Evolutionary conservation across 2,329 filamentous ascomycete genomes (phyloP), one percentile per base, ranked within the genome.

Genomic region (Hymenoscyphus occultus): DNA sequence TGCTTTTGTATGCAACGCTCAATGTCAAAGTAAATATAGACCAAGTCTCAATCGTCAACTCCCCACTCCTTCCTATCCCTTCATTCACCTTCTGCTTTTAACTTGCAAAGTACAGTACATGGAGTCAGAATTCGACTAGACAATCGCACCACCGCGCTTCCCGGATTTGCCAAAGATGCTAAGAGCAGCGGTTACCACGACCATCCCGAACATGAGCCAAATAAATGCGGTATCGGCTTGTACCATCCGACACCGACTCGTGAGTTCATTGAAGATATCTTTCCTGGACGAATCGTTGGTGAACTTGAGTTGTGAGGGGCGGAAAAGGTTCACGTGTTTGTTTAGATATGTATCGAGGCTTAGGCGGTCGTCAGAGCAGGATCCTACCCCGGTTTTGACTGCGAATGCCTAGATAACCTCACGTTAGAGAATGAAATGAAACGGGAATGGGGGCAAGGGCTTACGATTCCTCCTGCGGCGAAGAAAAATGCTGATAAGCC

Each of bases 391-490:
- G 31, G 68, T 59, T 39, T 68, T 65, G 10, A 61, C 64, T 5
- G 72, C 70, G 39, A 70, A 74, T 32, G 73, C 71, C 73, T 74
- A n/a, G 12, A 45, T 14, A 10, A 7, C 19, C 16, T 3, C 39
- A 14, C 19, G 35, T 62, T 63, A 65, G 60, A 58, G 16, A 56
- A 48, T 32, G n/a, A 39, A 22, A 32, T 14, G 32, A n/a, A 22
- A 19, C n/a, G 35, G 45, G 13, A 19, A 45, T 12, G 32, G 5
- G 16, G 39, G 31, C 14, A n/a, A 40, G 7, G 19, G 68, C 71
- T 66, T 71, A 74, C 73, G 32, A 71, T 64, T 32, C 64, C 72
- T 10, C 71, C 73, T 45, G 73, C 72, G 10, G 74, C 62, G 19
- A 73, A 60, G 56, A 75, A 70, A 59, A 75, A 72, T 0, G 67